phyloP scores from a whole-genome alignment of 2,329 filamentous ascomycete species.

The Pseudocercospora crystallina region DNA sequence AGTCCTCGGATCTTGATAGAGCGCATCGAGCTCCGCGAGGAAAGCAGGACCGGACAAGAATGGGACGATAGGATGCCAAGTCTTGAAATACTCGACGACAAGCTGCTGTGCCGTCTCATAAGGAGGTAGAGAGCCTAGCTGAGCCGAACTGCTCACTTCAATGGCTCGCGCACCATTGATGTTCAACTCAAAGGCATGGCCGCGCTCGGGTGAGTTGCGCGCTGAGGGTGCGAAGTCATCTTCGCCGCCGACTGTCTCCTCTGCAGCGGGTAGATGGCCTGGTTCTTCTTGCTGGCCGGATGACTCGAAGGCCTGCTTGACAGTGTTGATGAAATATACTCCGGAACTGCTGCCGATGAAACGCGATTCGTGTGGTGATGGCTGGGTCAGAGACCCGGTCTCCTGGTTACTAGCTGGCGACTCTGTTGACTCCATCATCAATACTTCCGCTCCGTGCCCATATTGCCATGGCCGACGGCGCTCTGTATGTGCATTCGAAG shows the following conservation, averaged over 20 bases:
- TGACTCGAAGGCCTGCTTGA: conserved; percentile 51
- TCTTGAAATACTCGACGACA: conserved; percentile 51
- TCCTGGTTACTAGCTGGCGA: conserved; percentile 24
- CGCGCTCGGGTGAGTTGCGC: conserved; percentile 21
- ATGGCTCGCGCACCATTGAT: conserved; percentile 17
- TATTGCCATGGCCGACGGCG: too few species aligned
- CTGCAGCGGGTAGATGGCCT: conserved; percentile 16
- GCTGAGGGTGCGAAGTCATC: conserved; percentile 21
- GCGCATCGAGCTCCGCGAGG: conserved; percentile 44
- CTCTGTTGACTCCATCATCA: conserved; percentile 14
- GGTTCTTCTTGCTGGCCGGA: conserved; percentile 14
- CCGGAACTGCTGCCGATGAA: conserved; percentile 56
- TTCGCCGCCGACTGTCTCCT: conserved; percentile 25
- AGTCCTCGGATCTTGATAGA: conserved; percentile 37
- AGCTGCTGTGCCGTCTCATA: conserved; percentile 42
- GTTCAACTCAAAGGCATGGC: conserved; percentile 18
- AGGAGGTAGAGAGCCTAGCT: conserved; percentile 27
- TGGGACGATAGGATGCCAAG: conserved; percentile 55
- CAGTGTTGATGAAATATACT: conserved; percentile 56
- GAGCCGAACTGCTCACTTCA: conserved; percentile 17
- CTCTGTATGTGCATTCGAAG: too few species aligned
- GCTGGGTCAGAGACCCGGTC: conserved; percentile 22
- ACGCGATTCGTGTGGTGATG: conserved; percentile 20
- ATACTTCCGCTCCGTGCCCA: neutral
- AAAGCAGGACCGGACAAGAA: conserved; percentile 54